Evolutionary conservation across 1,284 basidiomycete species (phyloP).

Genomic region (Ustilago xerochloae): DNA sequence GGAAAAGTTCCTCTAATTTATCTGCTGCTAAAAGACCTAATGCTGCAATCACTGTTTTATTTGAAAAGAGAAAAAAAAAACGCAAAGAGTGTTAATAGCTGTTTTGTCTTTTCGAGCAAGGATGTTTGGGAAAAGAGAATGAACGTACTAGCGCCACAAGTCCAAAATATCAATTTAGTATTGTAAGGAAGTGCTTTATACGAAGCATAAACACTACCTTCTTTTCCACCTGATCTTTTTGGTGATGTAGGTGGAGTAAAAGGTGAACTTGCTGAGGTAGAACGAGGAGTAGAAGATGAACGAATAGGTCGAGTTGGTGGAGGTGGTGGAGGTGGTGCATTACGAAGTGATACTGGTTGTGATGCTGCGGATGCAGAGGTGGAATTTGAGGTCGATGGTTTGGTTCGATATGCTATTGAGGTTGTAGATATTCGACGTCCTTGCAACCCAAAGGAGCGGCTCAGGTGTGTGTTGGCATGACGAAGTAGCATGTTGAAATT

Average conservation of each 20-base stretch:
- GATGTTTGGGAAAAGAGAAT: not conserved
- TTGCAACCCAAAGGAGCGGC: no score
- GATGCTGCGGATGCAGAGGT: conserved; percentile 1
- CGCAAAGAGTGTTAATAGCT: not conserved
- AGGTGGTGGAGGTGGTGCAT: conserved; percentile 2
- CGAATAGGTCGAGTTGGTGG: conserved; percentile 6
- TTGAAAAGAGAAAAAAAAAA: not conserved
- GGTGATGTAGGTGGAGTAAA: not conserved
- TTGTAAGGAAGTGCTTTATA: conserved; percentile 29
- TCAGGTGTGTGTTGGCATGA: no score
- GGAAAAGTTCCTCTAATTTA: conserved; percentile 39
- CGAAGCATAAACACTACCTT: conserved; percentile 2
- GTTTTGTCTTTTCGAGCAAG: no score
- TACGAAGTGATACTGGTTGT: conserved; percentile 17
- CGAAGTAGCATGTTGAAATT: no score
- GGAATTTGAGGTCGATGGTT: not conserved
- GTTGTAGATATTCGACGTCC: not conserved
- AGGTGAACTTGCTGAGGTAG: not conserved
- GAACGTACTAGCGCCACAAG: conserved; percentile 34
- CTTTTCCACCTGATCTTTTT: conserved; percentile 13
- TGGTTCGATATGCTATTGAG: not conserved
- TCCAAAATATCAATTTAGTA: conserved; percentile 38
- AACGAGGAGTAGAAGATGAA: not conserved
- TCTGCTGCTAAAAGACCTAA: conserved; percentile 33
- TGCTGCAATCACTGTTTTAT: conserved; percentile 17